phyloP scores from a whole-genome alignment of 257 asterid genomes.

The Solanum virginianum region DNA sequence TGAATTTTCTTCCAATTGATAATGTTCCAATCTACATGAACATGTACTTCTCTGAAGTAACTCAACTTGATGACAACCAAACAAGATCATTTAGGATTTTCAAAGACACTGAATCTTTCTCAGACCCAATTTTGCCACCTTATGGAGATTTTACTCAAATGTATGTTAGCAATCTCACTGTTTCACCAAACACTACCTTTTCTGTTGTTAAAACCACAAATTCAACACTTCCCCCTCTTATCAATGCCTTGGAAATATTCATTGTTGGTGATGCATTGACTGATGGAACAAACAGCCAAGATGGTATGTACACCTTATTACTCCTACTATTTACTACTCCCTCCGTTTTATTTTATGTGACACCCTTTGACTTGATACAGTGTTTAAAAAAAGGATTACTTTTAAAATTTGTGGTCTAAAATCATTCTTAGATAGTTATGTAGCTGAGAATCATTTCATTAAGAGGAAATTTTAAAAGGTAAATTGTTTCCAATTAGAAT shows the following conservation, averaged over 20 bases:
- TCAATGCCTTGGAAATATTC: slow-evolving; percentile 50
- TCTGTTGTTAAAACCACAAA: slow-evolving; percentile 8
- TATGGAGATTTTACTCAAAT: slow-evolving; percentile 5
- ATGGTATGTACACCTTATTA: slow-evolving; percentile 17
- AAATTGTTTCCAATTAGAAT: no score
- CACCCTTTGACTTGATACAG: no score
- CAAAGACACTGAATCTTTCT: slow-evolving; percentile 1
- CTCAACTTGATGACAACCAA: slow-evolving; percentile 11
- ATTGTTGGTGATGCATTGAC: slow-evolving; percentile 11
- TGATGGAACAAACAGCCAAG: slow-evolving; percentile 24
- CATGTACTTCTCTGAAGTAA: slow-evolving; percentile 47
- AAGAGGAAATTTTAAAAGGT: no score
- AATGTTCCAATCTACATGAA: slow-evolving; percentile 17
- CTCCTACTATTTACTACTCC: neutral
- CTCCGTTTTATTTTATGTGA: no score
- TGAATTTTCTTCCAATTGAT: slow-evolving; percentile 12
- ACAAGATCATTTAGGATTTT: slow-evolving; percentile 21
- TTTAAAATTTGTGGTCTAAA: no score
- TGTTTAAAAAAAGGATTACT: no score
- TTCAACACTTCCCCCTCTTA: slow-evolving; percentile 56
- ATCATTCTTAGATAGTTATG: no score
- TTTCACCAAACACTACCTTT: slow-evolving; percentile 14
- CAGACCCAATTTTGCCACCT: slow-evolving; percentile 22
- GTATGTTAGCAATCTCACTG: slow-evolving; percentile 1
- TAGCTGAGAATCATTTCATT: no score